Evolutionary conservation across 805 yeast species (phyloP), one percentile per base, ranked within the genome.

Genomic region (Clavispora santaluciae): DNA sequence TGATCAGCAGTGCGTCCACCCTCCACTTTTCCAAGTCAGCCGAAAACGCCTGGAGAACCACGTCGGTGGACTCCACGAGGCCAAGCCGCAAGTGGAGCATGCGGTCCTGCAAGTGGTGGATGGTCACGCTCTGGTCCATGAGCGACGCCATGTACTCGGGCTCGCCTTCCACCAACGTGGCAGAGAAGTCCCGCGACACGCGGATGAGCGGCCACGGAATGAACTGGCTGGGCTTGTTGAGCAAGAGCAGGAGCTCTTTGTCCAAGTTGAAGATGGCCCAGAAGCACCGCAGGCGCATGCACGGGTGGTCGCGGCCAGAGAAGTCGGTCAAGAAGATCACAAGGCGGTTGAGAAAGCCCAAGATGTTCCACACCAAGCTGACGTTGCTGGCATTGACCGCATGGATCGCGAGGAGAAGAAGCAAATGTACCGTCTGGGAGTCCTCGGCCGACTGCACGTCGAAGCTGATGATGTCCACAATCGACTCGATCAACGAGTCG

Each of bases 231-330:
- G 73, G 72, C 36, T 53, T 59, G 21, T 57, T 52, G 24, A 59
- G 47, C 36, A 66, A 36, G n/a, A 70, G 49, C 41, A 64, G 59
- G 25, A 66, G 49, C 38, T 65, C 71, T 35, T 65, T 63, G 42
- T 70, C 75, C 30, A 69, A 45, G 35, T 63, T 66, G 49, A 58
- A 59, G 11, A 66, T 47, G 3, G 71, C 51, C 73, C 72, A 67
- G 41, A 67, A 63, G 10, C 65, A 42, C n/a, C 51, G 43, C 24
- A 44, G 41, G 23, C 42, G 40, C 45, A 50, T 38, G 29, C 43
- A 38, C 9, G 39, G 41, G 9, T 35, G 31, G 12, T 33, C 11
- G 5, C 21, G 7, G 21, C 37, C 44, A 12, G 42, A 18, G 39
- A 50, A 50, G 39, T 50, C 55, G 15, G 48, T 38, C 35, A 44